These are phyloP conservation scores for Ceriops tagal DNA, from an alignment of 345 rosid species.

Conservation along the genomic window DNA sequence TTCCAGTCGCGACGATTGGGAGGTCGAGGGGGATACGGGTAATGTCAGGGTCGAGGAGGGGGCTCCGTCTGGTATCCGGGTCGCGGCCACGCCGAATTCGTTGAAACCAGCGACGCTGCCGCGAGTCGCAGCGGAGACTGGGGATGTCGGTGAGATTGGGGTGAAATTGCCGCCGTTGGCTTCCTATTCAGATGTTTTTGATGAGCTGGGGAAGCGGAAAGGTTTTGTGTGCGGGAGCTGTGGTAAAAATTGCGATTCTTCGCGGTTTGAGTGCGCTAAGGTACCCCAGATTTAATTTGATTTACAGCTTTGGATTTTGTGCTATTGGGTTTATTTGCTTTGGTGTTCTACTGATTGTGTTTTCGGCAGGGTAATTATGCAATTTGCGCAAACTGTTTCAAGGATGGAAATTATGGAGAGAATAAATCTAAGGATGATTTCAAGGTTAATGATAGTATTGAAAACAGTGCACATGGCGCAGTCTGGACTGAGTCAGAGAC, in stretches of 20 bases:
- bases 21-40: constrained; percentile 27
- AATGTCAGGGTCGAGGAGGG: constrained; percentile 58
- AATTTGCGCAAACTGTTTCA: constrained; percentile 62
- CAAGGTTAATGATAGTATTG: constrained; percentile 36
- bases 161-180: constrained; percentile 59
- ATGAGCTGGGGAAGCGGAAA: constrained; percentile 33
- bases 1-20: constrained; percentile 13
- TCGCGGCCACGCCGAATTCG: constrained; percentile 66
- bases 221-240: constrained; percentile 49
- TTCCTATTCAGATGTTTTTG: constrained; percentile 72
- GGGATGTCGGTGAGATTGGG: constrained; percentile 27
- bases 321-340: constrained; percentile 1
- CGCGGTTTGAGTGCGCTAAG: constrained; percentile 51
- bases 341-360: not conserved
- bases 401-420: constrained; percentile 58
- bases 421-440: constrained; percentile 54
- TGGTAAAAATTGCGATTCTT: constrained; percentile 45
- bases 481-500: constrained; percentile 87
- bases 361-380: constrained; percentile 42
- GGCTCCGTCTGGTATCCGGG: constrained; percentile 66
- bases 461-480: constrained; percentile 28
- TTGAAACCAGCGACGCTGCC: constrained; percentile 52
- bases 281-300: constrained; percentile 22
- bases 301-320: not conserved
- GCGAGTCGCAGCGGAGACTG: constrained; percentile 15